A percentile compares a stretch with the other conserved stretches of the same genome.
Evolutionary conservation across 768 basidiomycete species (phyloP).

Genomic region (Clavulina sp.): DNA sequence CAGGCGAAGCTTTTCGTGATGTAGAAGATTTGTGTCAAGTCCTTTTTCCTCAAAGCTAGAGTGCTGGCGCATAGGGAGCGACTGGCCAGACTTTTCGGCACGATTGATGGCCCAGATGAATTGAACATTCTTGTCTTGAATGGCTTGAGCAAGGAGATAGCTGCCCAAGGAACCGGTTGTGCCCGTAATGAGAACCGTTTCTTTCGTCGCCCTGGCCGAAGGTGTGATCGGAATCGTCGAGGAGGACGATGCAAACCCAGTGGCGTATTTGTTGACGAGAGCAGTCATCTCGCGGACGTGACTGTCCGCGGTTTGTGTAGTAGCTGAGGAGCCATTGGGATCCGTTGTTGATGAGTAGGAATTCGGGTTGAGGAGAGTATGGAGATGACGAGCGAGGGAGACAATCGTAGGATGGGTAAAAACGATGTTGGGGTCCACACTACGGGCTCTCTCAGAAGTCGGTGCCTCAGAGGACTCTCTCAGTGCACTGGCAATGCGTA

Average conservation of each 20-base stretch:
- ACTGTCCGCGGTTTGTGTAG: background rate
- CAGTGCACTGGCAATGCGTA: slow-evolving; percentile 22
- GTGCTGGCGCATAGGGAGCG: background rate
- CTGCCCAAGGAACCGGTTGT: slow-evolving; percentile 3
- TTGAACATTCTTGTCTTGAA: background rate
- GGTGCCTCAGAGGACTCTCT: background rate
- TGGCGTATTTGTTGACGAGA: background rate
- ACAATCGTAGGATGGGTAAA: slow-evolving; percentile 1
- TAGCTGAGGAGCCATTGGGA: background rate
- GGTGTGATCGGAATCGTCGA: background rate
- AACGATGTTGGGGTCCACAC: no score
- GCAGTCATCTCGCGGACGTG: background rate
- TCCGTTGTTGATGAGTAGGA: no score
- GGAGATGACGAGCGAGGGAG: background rate
- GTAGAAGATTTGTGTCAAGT: background rate
- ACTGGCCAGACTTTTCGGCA: background rate
- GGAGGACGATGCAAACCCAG: background rate
- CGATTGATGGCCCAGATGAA: slow-evolving; percentile 2
- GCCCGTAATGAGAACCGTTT: slow-evolving; percentile 3
- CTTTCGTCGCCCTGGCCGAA: no score
- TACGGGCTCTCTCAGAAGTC: slow-evolving; percentile 7
- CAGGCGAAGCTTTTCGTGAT: slow-evolving; percentile 4
- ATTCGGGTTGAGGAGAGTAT: background rate
- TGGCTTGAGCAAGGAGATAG: slow-evolving; percentile 1
- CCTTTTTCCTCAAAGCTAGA: background rate